Base-by-base conservation (phyloP, 257 asterid genomes). In the Solanum habrochaites region DNA sequence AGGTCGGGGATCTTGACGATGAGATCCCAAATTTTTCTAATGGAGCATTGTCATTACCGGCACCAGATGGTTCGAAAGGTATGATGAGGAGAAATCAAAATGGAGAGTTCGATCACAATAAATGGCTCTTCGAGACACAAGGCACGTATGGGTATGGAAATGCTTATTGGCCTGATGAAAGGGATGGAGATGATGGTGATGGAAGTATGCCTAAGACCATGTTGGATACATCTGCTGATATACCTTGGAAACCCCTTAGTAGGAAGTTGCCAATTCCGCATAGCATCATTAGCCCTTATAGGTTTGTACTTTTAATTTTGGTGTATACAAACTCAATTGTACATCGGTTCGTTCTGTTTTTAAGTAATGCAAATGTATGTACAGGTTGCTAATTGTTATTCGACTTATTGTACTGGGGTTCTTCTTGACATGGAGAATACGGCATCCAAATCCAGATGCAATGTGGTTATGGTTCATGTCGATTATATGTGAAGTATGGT, bases 81-180 rank as follows among this genome's bases (percentile, higher is more conserved):
- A 92, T 96, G 98, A 94, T 90, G 96, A 94, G 92, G 72, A 92
- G 94, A 88, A 94, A 94, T 83, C 98, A 96, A 86, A 92, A 89
- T 8, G 98, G 98, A 15, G 98, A 96, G 11, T 96, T 96, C 40
- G 98, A 96, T 83, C 97, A 94, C 88, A 94, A 96, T 21, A 96
- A 93, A 83, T 96, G 98, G 98, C 80, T 96, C 10, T 96, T 94
- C 45, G 98, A 96, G 90, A 92, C 98, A 6, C 97, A 93, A 67
- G 98, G 98, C 25, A 96, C 98, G 0, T 96, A 94, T 49, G 98
- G 98, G 5, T 93, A 93, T 47, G 98, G 98, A 1, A 96, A 93
- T 39, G 98, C 98, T 11, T 96, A 96, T 67, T 94, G 98, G 97
- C 98, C 98, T 11, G 96, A 93, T 4, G 97, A 92, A n/a, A 64